Base-by-base conservation (phyloP, 441 rosid genomes). In the Breynia disticha region DNA sequence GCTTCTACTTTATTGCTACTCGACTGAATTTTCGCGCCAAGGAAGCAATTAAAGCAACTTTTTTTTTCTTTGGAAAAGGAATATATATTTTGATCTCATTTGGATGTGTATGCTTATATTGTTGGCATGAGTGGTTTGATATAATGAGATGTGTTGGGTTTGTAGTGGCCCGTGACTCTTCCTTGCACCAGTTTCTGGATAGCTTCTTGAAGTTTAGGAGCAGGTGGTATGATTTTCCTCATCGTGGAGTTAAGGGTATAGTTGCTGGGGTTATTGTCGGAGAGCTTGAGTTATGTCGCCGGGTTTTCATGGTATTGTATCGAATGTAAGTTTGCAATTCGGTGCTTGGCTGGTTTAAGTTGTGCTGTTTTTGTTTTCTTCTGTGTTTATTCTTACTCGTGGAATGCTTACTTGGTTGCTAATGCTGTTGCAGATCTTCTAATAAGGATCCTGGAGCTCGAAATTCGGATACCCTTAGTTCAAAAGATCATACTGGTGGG, bases 141-240 rank as follows among this genome's bases (percentile, higher is more conserved):
- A 20, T 37, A 46, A 50, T 57, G 19, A 19, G 50, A 43, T 11
- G 0, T 54, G 52, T 43, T 16, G 52, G 41, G n/a, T 54, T 56
- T 52, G 18, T 69, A 93, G 99, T 89, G 80, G 95, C 95, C 46
- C 54, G 72, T 53, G 95, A 93, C 59, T 60, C 69, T 54, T 89
- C 96, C 2, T 78, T 93, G 82, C 93, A 74, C 39, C 78, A 71
- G 53, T 87, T 86, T 77, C 68, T 89, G 70, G 90, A 84, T 66
- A 76, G 86, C 76, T 93, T 89, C 77, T 58, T 93, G 45, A 76
- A 84, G 42, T 86, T 72, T 75, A 81, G 96, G 66, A 81, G 83
- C 75, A 84, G 97, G 52, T 93, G 99, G 99, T 93, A 84, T 60
- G 99, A 93, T 78, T 89, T 89, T 46, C 95, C 95, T 21, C 76